Percentiles rank a stretch among this genome's conserved stretches.
phyloP scores from a whole-genome alignment of 495 filamentous ascomycete species.

The Aspergillus taichungensis region DNA sequence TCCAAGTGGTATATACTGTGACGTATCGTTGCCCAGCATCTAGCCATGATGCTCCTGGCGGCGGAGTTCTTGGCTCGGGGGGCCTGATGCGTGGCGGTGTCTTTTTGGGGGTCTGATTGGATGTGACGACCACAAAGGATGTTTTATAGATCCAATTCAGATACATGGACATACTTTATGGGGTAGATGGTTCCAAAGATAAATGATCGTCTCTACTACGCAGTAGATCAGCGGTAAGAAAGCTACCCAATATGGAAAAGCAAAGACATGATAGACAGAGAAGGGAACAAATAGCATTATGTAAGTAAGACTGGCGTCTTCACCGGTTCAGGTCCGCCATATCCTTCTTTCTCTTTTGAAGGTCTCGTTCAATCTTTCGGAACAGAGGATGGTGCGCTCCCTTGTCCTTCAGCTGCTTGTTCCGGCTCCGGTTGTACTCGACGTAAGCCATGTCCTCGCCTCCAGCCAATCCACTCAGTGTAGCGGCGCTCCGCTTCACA shows the following conservation, averaged over 20 bases:
- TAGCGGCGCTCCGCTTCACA: slow-evolving; percentile 73
- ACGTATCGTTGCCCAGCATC: too few relatives aligned
- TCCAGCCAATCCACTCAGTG: slow-evolving; percentile 73
- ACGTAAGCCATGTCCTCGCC: slow-evolving; percentile 96
- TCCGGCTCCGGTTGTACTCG: slow-evolving; percentile 68
- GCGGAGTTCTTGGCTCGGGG: too few relatives aligned
- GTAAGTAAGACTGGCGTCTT: not conserved
- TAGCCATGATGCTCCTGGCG: too few relatives aligned
- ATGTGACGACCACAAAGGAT: too few relatives aligned
- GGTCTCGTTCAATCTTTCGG: slow-evolving; percentile 73
- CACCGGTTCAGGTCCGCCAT: slow-evolving; percentile 19
- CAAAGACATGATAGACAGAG: not conserved
- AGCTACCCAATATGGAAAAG: not conserved
- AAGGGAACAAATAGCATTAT: not conserved
- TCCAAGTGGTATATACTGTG: too few relatives aligned
- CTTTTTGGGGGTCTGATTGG: too few relatives aligned
- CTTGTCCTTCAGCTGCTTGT: slow-evolving; percentile 77
- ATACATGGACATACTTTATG: too few relatives aligned
- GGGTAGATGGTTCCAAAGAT: too few relatives aligned
- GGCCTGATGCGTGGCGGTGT: too few relatives aligned
- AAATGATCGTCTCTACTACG: too few relatives aligned
- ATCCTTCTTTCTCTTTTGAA: slow-evolving; percentile 52
- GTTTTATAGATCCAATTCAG: too few relatives aligned
- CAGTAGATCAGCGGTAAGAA: not conserved
- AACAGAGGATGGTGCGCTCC: slow-evolving; percentile 55